These are phyloP conservation scores for Fusarium devonianum DNA, from an alignment of 2,329 filamentous ascomycete genomes.

Conservation along the genomic window DNA sequence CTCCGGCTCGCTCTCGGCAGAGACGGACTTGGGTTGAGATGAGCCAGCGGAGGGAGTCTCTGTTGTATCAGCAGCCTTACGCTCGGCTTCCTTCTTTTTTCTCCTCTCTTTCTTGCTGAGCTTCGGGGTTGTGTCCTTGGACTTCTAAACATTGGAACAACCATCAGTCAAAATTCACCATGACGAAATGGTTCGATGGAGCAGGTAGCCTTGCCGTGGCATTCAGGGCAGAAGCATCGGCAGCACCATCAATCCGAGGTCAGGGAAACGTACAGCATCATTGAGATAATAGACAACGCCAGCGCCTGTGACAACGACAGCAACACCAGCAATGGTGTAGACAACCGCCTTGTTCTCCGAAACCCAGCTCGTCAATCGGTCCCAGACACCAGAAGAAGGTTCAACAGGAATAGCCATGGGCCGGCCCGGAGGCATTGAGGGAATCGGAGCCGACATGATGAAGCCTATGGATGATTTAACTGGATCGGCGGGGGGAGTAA, in stretches of 20 bases:
- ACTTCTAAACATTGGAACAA: constrained; percentile 47
- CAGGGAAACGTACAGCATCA: constrained; percentile 56
- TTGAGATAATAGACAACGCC: constrained; percentile 91
- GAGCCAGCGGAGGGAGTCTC: constrained; percentile 46
- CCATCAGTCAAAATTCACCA: constrained; percentile 23
- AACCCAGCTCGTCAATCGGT: constrained; percentile 88
- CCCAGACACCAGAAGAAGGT: constrained; percentile 78
- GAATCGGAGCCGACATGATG: constrained; percentile 56
- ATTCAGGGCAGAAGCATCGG: constrained; percentile 8
- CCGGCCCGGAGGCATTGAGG: constrained; percentile 56
- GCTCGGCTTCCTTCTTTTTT: constrained; percentile 82
- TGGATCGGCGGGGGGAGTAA: constrained; percentile 32
- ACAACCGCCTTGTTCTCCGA: constrained; percentile 95
- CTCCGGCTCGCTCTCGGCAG: constrained; percentile 68
- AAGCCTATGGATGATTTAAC: constrained; percentile 37
- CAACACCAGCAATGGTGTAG: constrained; percentile 95
- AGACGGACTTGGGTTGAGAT: constrained; percentile 57
- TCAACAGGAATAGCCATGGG: constrained; percentile 58
- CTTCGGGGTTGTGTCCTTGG: constrained; percentile 66
- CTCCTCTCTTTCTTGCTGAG: constrained; percentile 88
- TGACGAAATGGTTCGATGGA: constrained; percentile 32
- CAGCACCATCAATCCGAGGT: constrained; percentile 6
- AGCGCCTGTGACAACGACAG: constrained; percentile 87
- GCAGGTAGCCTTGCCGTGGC: constrained; percentile 5
- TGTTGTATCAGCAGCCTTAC: constrained; percentile 59